Base-by-base conservation (phyloP, 1,284 basidiomycete genomes). In the Sanghuangporus sanghuang region DNA sequence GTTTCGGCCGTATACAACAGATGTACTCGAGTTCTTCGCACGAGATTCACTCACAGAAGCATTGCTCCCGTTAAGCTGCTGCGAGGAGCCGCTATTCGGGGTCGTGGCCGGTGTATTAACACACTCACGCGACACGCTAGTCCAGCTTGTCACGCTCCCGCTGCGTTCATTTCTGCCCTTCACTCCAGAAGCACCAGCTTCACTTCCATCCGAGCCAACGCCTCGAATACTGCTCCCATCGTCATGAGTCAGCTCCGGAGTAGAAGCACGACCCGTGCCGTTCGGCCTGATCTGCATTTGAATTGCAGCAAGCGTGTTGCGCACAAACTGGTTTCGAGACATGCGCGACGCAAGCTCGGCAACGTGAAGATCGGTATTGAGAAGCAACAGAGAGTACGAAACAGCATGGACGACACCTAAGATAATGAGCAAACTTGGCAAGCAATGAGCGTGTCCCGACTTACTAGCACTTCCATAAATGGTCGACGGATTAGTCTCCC, bases 291-390 rank as follows among this genome's bases (percentile, higher is more conserved):
- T 72, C 68, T 93, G 90, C 73, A 82, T 85, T 69, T 88, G 90
- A 64, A 98, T 91, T 0, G 94, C 91, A 3, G 85, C 78, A 73
- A 98, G 82, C 0, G 96, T 96, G 75, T 99, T 98, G 49, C 88
- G 85, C 2, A 98, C 87, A 73, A 99, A 99, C 71, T 99, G 95
- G 59, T 73, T 83, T n/a, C 92, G 83, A 4, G 95, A 96, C 97
- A 99, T 99, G 67, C 93, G 88, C 27, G 84, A 87, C 4, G 85
- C 76, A 36, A 97, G 81, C 48, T 98, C 96, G 44, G 95, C 96
- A 61, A 99, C 90, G 75, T 99, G 96, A 18, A 99, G 81, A 74
- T 99, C 96, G 27, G 96, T 99, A 76, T 99, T 99, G 64, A 99
- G 85, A 50, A 99, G 82, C 0, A 99, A 79, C 57, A 99, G 82